Conservation (phyloP, 2,329 filamentous ascomycete species). For the Ceratocystis ficicola region DNA sequence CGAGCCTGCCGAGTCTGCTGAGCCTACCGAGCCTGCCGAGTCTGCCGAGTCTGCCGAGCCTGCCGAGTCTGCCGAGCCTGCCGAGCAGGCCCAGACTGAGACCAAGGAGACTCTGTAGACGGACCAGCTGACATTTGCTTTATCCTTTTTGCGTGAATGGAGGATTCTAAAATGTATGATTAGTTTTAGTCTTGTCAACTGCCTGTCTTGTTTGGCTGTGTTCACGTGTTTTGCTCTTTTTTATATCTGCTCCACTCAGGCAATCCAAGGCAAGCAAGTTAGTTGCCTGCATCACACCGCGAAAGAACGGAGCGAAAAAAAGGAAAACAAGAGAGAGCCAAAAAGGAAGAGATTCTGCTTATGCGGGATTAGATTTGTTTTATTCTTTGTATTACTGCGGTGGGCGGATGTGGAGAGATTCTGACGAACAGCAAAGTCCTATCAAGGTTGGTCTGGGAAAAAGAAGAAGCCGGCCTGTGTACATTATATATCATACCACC, state of each 20-base stretch:
- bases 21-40: background rate
- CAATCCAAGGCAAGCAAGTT: background rate
- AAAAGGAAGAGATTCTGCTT: background rate
- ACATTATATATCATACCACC: conserved; percentile 3
- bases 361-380: background rate
- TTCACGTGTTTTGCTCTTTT: background rate
- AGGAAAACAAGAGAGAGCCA: background rate
- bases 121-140: background rate
- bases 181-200: background rate
- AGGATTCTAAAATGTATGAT: conserved; percentile 1
- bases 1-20: background rate
- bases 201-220: conserved; percentile 1
- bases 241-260: background rate
- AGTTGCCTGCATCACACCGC: background rate
- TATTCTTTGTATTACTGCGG: background rate
- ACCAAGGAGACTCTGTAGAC: conserved; percentile 8
- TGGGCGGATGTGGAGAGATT: background rate
- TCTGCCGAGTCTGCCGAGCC: background rate
- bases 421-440: background rate
- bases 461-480: background rate
- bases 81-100: background rate
- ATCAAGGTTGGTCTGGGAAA: background rate
- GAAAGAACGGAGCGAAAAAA: background rate
- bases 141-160: background rate
- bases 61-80: background rate